Evolutionary conservation across 2,329 filamentous ascomycete species (phyloP).

Genomic region (Neonectria hederae): DNA sequence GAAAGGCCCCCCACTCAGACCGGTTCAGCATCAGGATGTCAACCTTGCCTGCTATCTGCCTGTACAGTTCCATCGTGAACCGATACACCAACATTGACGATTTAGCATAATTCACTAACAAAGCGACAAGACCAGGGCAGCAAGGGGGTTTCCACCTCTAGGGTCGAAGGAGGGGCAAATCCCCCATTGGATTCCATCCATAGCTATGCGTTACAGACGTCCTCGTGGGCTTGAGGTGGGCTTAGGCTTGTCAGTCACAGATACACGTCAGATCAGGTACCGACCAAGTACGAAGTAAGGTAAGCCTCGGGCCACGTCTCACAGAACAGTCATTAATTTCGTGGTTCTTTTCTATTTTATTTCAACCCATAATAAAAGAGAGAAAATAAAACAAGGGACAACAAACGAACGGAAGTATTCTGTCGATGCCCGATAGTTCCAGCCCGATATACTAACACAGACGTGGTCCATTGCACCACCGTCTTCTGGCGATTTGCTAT

Average conservation of each 20-base stretch:
- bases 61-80: background rate
- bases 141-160: slow-evolving; percentile 4
- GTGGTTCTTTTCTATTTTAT: background rate
- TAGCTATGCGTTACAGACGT: too few species aligned
- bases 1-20: too few species aligned
- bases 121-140: background rate
- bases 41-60: too few species aligned
- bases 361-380: background rate
- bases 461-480: background rate
- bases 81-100: background rate
- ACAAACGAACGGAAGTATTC: background rate
- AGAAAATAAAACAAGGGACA: too few species aligned
- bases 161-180: slow-evolving; percentile 9
- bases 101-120: slow-evolving; percentile 1
- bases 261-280: slow-evolving; percentile 34
- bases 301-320: background rate
- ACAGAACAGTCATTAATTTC: background rate
- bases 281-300: slow-evolving; percentile 2
- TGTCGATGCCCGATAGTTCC: background rate
- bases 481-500: background rate
- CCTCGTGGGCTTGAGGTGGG: background rate
- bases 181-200: slow-evolving; percentile 9
- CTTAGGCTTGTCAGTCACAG: slow-evolving; percentile 2
- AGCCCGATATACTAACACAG: background rate
- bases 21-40: too few species aligned